These are phyloP conservation scores for Pleurotus eryngii DNA, from an alignment of 768 basidiomycete genomes.

Conservation along the genomic window DNA sequence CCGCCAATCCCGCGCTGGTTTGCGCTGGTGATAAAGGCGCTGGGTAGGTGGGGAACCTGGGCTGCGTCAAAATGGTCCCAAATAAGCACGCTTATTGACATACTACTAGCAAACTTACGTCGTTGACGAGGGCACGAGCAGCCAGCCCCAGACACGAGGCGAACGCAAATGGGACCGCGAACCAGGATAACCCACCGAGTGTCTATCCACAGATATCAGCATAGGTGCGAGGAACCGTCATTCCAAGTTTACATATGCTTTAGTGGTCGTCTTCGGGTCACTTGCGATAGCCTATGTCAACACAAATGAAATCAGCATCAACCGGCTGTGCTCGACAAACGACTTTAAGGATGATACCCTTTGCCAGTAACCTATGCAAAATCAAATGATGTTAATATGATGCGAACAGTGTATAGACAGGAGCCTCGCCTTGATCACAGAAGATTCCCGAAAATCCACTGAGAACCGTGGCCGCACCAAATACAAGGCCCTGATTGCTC, in stretches of 20 bases:
- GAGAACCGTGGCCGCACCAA: slow-evolving; percentile 33
- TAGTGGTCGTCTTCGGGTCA: slow-evolving; percentile 46
- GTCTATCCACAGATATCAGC: slow-evolving; percentile 27
- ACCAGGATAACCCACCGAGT: slow-evolving; percentile 58
- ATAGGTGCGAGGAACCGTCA: not conserved
- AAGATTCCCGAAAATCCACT: slow-evolving; percentile 47
- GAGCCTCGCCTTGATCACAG: slow-evolving; percentile 43
- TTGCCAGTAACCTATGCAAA: slow-evolving; percentile 50
- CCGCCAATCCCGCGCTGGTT: slow-evolving; percentile 40
- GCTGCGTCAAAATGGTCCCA: slow-evolving; percentile 22
- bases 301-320: not conserved
- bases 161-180: slow-evolving; percentile 51
- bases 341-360: slow-evolving; percentile 28
- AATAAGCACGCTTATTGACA: not conserved
- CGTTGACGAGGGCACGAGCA: slow-evolving; percentile 30
- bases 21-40: slow-evolving; percentile 34
- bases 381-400: slow-evolving; percentile 1
- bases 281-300: slow-evolving; percentile 43
- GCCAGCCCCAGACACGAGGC: slow-evolving; percentile 45
- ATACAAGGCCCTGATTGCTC: slow-evolving; percentile 42
- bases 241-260: slow-evolving; percentile 38
- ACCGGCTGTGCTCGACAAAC: not conserved
- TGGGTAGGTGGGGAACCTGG: slow-evolving; percentile 52
- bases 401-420: not conserved
- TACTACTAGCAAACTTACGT: slow-evolving; percentile 18